Evolutionary conservation across 371 early-diverging fungal species (phyloP), one percentile per base, ranked within the genome.

Genomic region (Circinella minor): DNA sequence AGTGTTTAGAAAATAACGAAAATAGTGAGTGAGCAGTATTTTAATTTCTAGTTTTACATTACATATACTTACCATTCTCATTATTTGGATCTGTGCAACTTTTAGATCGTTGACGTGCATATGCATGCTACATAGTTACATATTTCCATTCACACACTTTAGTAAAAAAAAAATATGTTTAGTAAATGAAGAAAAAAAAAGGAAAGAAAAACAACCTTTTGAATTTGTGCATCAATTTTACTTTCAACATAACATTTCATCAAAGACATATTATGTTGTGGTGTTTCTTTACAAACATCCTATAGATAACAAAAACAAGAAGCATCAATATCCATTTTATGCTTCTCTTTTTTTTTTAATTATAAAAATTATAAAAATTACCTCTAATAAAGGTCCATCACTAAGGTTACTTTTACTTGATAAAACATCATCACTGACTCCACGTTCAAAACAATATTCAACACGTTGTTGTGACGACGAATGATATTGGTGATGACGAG

Each of bases 211-310:
- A n/a, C 43, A 37, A 70, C 71, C 68, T 72, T 72, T 61, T 72
- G 73, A 34, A 72, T 60, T 48, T 72, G 73, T 9, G 73, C 68
- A 47, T 72, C 73, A 8, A 72, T 72, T 48, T 72, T 72, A 36
- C 73, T 68, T 62, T 72, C 73, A 38, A 70, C 70, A 46, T 65
- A 65, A n/a, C 70, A 70, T 60, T 70, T 70, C 66, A 70, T 70
- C 65, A 65, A 47, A 13, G 70, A 70, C 70, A 70, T 70, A 38
- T 65, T 65, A 48, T 64, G 60, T 27, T 43, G 54, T 18, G 51
- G 61, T 14, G 39, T 68, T 37, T 68, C 67, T 47, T 55, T 59
- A 34, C 47, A 64, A 36, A 49, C 14, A 54, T 36, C n/a, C 65
- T 49, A 55, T 43, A 43, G 43, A 43, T 9, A 6, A 11, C 43